These are phyloP conservation scores for Bipolaris oryzae DNA, from an alignment of 2,329 filamentous ascomycete species.

Conservation along the genomic window DNA sequence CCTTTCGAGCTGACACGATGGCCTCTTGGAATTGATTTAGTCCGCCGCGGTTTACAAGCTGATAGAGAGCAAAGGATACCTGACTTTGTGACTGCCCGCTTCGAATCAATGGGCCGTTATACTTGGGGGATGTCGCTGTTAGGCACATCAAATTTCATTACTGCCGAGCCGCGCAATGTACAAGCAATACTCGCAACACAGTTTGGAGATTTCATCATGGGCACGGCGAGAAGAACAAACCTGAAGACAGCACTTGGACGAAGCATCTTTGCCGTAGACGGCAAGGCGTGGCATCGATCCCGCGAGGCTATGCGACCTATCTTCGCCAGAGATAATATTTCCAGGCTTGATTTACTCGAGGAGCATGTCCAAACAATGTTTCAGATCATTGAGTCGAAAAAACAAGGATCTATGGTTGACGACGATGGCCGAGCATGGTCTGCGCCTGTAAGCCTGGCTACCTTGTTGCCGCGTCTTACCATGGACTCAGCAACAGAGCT, in stretches of 20 bases:
- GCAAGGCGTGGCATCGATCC: constrained; percentile 8
- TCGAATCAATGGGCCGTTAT: constrained; percentile 3
- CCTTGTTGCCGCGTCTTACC: constrained; percentile 4
- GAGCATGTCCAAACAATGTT: constrained; percentile 5
- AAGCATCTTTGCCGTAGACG: constrained; percentile 15
- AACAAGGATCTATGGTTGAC: neutral
- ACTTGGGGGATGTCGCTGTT: constrained; percentile 7
- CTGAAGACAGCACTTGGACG: constrained; percentile 8
- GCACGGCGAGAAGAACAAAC: constrained; percentile 5
- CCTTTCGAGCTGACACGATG: neutral
- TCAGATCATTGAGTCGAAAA: neutral
- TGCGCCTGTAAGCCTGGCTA: constrained; percentile 2
- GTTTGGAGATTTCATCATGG: constrained; percentile 13
- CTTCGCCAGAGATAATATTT: constrained; percentile 7
- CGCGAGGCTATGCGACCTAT: constrained; percentile 13
- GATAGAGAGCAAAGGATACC: constrained; percentile 10
- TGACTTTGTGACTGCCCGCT: constrained; percentile 5
- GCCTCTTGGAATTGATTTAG: constrained; percentile 6
- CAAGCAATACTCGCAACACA: constrained; percentile 12
- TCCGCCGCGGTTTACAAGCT: neutral
- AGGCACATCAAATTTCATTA: constrained; percentile 5
- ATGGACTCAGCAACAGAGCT: constrained; percentile 12
- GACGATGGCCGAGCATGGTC: constrained; percentile 4
- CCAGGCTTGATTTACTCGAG: constrained; percentile 6
- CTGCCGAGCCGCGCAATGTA: constrained; percentile 9